Evolutionary conservation across 148 eudicot species (phyloP).

Genomic region (Chenopodium berlandieri): DNA sequence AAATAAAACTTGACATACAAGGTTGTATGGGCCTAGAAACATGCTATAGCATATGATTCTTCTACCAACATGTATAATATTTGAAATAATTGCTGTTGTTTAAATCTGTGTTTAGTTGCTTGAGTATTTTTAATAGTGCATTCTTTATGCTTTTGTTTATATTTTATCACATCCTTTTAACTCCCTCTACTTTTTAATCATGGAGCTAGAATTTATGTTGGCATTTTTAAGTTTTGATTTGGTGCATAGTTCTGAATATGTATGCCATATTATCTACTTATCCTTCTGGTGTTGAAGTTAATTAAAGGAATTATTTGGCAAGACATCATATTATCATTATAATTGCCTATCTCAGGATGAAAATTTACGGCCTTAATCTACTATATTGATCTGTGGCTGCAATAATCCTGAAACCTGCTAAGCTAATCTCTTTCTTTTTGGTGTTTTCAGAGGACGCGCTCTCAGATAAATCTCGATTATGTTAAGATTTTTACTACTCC

Average conservation of each 20-base stretch:
- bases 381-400: neutral
- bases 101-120: neutral
- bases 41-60: neutral
- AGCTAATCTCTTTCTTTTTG: neutral
- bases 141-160: neutral
- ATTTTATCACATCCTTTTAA: neutral
- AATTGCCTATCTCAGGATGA: neutral
- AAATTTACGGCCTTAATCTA: neutral
- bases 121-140: neutral
- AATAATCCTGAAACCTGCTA: neutral
- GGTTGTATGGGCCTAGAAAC: neutral
- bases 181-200: neutral
- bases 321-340: too few species aligned
- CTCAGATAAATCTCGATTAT: conserved; percentile 48
- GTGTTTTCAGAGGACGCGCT: conserved; percentile 51
- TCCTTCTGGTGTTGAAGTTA: neutral
- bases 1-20: neutral
- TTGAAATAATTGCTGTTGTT: neutral
- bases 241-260: neutral
- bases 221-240: neutral
- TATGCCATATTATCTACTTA: neutral
- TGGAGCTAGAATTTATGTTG: neutral
- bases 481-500: conserved; percentile 69
- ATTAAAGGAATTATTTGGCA: too few species aligned
- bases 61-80: neutral